Conservation (phyloP, 495 filamentous ascomycete species). For the Daldinia decipiens region DNA sequence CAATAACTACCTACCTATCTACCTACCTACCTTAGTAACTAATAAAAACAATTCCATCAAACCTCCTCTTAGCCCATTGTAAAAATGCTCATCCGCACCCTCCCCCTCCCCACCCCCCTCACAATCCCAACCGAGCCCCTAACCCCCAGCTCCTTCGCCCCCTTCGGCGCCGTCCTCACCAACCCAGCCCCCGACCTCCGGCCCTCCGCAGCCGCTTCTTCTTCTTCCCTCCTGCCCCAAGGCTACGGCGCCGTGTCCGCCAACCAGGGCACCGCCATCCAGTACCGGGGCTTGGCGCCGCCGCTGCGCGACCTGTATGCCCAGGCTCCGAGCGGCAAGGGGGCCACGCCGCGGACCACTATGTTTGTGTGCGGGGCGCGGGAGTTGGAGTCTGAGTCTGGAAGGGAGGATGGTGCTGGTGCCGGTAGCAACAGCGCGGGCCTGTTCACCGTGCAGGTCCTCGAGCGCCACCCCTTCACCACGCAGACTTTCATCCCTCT, state of each 20-base stretch:
- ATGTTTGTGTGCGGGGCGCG: constrained; percentile 91
- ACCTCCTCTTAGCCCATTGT: too few species aligned
- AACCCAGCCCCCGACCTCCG: constrained; percentile 69
- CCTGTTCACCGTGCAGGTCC: constrained; percentile 70
- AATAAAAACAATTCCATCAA: constrained; percentile 6
- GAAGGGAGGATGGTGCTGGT: background rate
- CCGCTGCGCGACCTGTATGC: constrained; percentile 73
- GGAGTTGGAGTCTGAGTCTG: constrained; percentile 32
- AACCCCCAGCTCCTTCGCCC: constrained; percentile 71
- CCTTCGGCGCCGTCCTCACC: constrained; percentile 84
- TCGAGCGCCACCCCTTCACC: constrained; percentile 94
- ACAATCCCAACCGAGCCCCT: constrained; percentile 67
- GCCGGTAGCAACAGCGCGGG: background rate
- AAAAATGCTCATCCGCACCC: constrained; percentile 46
- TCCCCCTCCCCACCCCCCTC: constrained; percentile 36
- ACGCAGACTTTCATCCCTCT: constrained; percentile 92
- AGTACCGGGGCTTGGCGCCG: constrained; percentile 78
- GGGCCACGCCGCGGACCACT: constrained; percentile 74
- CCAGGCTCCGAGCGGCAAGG: constrained; percentile 68
- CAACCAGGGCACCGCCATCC: constrained; percentile 90
- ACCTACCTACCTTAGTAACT: background rate
- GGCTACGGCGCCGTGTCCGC: constrained; percentile 58
- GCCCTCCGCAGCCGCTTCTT: constrained; percentile 44
- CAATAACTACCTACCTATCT: too few species aligned
- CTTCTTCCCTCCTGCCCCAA: constrained; percentile 29